These are phyloP conservation scores for Amanita rimosa DNA, from an alignment of 768 basidiomycete species.

Conservation along the genomic window DNA sequence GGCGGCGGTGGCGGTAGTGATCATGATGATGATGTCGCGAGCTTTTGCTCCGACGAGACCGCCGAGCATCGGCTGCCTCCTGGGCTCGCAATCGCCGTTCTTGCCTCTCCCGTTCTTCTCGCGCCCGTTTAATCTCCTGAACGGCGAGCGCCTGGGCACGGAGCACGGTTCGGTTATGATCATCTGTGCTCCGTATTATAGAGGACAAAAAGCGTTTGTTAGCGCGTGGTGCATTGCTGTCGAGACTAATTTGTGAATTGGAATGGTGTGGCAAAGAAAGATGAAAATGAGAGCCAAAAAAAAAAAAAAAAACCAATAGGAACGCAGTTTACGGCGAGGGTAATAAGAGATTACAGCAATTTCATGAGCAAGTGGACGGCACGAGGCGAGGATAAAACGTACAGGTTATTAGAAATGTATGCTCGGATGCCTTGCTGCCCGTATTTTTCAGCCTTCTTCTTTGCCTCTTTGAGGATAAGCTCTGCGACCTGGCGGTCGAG, in stretches of 20 bases:
- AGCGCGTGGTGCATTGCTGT: slow-evolving; percentile 64
- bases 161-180: slow-evolving; percentile 84
- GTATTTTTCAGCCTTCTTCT: slow-evolving; percentile 80
- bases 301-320: background rate
- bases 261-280: background rate
- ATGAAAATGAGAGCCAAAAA: background rate
- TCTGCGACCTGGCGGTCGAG: slow-evolving; percentile 89
- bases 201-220: slow-evolving; percentile 77
- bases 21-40: background rate
- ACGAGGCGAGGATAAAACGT: slow-evolving; percentile 11
- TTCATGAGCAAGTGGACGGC: background rate
- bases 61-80: slow-evolving; percentile 58
- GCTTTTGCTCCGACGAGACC: slow-evolving; percentile 11
- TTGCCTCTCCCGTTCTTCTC: slow-evolving; percentile 51
- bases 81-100: slow-evolving; percentile 59
- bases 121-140: slow-evolving; percentile 57
- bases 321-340: background rate
- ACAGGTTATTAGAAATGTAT: slow-evolving; percentile 51
- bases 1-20: background rate
- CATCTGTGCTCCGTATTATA: slow-evolving; percentile 90
- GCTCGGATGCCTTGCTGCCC: slow-evolving; percentile 67
- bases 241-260: slow-evolving; percentile 26
- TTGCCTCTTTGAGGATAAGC: slow-evolving; percentile 86
- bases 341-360: background rate
- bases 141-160: slow-evolving; percentile 64